These are phyloP conservation scores for Aspergillus terreus DNA, from an alignment of 2,329 filamentous ascomycete species.

Conservation along the genomic window DNA sequence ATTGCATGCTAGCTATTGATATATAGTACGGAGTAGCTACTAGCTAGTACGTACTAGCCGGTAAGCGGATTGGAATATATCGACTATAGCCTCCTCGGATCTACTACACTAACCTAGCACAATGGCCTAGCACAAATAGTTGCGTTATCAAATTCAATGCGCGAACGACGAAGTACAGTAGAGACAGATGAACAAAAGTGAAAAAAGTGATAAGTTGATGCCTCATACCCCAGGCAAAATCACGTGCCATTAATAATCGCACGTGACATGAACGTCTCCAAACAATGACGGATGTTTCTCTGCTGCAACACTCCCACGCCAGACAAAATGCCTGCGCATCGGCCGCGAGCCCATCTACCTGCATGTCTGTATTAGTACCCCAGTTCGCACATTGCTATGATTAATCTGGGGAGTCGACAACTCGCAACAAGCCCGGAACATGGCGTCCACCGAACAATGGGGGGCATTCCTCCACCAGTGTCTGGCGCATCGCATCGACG, in stretches of 20 bases:
- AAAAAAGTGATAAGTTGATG: too few relatives aligned
- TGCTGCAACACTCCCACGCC: slow-evolving; percentile 1
- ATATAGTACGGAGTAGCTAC: too few relatives aligned
- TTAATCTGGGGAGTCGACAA: not conserved
- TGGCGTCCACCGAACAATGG: slow-evolving; percentile 34
- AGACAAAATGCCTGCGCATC: slow-evolving; percentile 11
- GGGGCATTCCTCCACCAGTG: slow-evolving; percentile 35
- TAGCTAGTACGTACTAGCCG: too few relatives aligned
- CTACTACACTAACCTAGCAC: too few relatives aligned
- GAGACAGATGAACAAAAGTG: too few relatives aligned
- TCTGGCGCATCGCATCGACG: slow-evolving; percentile 35
- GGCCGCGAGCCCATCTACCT: slow-evolving; percentile 2
- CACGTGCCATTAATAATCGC: slow-evolving; percentile 10
- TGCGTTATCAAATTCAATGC: too few relatives aligned
- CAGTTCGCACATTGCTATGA: slow-evolving; percentile 7
- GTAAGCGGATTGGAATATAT: too few relatives aligned
- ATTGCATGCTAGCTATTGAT: too few relatives aligned
- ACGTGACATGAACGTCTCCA: slow-evolving; percentile 5
- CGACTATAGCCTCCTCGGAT: too few relatives aligned
- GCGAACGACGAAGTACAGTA: too few relatives aligned
- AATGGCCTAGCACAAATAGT: too few relatives aligned
- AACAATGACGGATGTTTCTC: slow-evolving; percentile 10
- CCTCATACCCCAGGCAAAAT: not conserved
- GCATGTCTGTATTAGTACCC: slow-evolving; percentile 2
- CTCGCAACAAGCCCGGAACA: slow-evolving; percentile 13